Base-by-base conservation (phyloP, 2,329 filamentous ascomycete species). In the Fusarium brachygibbosum region DNA sequence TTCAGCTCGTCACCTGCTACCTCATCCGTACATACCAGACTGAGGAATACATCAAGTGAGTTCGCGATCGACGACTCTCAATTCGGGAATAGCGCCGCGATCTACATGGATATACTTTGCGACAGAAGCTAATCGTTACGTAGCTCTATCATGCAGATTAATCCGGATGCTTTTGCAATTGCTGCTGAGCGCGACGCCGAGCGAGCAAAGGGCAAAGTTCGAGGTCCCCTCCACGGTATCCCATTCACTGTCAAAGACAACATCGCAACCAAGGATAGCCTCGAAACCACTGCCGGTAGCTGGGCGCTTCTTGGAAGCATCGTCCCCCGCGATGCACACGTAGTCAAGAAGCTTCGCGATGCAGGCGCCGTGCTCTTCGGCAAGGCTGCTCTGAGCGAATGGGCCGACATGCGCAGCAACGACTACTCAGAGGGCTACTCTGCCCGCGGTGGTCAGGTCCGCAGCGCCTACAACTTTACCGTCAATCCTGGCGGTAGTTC, bases 221-320 rank as follows among this genome's bases (percentile, higher is more conserved):
- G 89, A n/a, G 86, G 90, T 2, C 87, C 88, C 1, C 82, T 94
- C 2, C 91, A 94, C 75, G 91, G 91, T 5, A 92, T 94, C 42
- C 91, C 92, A 0, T 92, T 92, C 75, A 82, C 91, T 4, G 86
- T 93, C 68, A 94, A 94, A 78, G 91, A 75, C 62, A 75, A 75
- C 60, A 91, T 92, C 75, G 82, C 90, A 9, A 86, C 93, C 66
- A 94, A 94, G 78, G 91, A 94, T 75, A 91, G 90, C 74, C 90
- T 94, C 85, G 86, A 93, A 75, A 94, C 91, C 0, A 93, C 91
- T 0, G 91, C 91, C 1, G 92, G 92, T 1, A 88, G 85, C 72
- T 90, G 83, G 85, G 88, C 88, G 19, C 83, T 94, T 0, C 77
- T 91, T 2, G 91, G 91, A 2, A 88, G 84, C 45, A 80, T 89